Percentiles rank a stretch among this genome's conserved stretches.
Conservation (phyloP, 441 rosid genomes). For the Bocquillonia castaneifolia region DNA sequence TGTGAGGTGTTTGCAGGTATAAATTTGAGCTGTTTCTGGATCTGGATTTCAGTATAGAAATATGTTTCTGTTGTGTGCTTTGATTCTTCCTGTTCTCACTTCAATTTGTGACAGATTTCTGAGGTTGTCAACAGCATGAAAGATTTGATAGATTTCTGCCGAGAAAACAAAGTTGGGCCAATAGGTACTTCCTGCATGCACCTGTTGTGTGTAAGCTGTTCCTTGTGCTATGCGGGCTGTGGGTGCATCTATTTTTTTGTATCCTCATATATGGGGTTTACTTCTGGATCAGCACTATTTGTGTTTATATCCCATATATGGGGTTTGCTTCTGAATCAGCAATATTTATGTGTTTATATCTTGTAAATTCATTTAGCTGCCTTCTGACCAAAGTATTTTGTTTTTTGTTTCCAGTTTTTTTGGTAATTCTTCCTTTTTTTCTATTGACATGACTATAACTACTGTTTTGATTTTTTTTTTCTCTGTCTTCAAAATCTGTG, state of each 20-base stretch:
- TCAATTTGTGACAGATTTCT: constrained; percentile 55
- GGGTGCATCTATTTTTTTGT: neutral
- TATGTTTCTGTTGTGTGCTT: constrained; percentile 6
- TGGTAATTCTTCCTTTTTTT: neutral
- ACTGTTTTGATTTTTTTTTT: neutral
- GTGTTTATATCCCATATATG: neutral
- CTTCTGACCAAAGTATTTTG: neutral
- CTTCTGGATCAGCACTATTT: neutral
- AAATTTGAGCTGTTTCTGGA: constrained; percentile 8
- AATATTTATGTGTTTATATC: neutral
- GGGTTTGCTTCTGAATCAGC: neutral
- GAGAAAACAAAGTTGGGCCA: constrained; percentile 77
- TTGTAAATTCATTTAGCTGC: neutral
- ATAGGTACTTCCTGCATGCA: constrained; percentile 49
- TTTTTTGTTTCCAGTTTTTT: neutral
- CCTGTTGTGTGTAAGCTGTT: constrained; percentile 5
- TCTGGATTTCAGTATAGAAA: constrained; percentile 12
- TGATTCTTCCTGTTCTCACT: constrained; percentile 5
- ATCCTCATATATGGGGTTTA: neutral
- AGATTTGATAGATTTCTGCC: constrained; percentile 86
- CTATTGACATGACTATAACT: neutral
- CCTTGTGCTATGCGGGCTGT: constrained; percentile 1
- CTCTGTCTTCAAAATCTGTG: neutral
- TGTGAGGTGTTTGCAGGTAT: constrained; percentile 93
- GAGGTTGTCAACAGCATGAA: constrained; percentile 99